These are phyloP conservation scores for Melastoma malabathricum DNA, from an alignment of 345 rosid genomes.

Conservation along the genomic window DNA sequence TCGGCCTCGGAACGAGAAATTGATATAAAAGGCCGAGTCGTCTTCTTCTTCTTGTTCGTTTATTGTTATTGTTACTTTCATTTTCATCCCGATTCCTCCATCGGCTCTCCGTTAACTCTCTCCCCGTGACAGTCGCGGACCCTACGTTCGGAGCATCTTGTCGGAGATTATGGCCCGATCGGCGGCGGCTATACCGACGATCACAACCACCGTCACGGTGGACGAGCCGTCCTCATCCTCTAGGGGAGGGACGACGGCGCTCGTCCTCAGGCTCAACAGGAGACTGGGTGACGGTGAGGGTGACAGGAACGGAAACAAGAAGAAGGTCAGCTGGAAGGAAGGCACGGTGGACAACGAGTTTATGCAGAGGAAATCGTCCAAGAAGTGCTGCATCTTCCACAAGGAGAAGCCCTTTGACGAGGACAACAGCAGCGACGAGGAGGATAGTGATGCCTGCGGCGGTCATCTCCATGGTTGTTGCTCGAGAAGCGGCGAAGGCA, in stretches of 20 bases:
- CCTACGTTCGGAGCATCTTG: not conserved
- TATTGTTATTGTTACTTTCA: no score
- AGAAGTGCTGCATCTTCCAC: conserved; percentile 96
- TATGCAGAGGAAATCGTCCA: conserved; percentile 92
- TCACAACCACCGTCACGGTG: conserved; percentile 40
- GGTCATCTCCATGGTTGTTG: conserved; percentile 11
- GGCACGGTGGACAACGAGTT: conserved; percentile 95
- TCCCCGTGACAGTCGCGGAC: no score
- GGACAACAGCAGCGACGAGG: conserved; percentile 77
- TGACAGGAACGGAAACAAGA: conserved; percentile 47
- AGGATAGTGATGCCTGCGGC: conserved; percentile 13
- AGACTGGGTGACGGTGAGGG: not conserved
- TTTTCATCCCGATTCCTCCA: no score
- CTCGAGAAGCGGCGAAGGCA: conserved; percentile 9
- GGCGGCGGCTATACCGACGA: conserved; percentile 18
- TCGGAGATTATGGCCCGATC: conserved; percentile 12
- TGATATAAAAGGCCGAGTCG: no score
- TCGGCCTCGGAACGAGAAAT: no score
- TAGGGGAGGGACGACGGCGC: conserved; percentile 22
- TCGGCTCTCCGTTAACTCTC: no score
- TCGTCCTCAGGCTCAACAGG: conserved; percentile 30
- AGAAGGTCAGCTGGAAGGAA: conserved; percentile 89
- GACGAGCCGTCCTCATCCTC: conserved; percentile 24
- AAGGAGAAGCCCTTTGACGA: conserved; percentile 85
- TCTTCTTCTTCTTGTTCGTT: no score